Percentiles rank a stretch among this genome's conserved stretches.
These are phyloP conservation scores for Globisporangium canariense DNA, from an alignment of 352 stramenopile species.

Conservation along the genomic window DNA sequence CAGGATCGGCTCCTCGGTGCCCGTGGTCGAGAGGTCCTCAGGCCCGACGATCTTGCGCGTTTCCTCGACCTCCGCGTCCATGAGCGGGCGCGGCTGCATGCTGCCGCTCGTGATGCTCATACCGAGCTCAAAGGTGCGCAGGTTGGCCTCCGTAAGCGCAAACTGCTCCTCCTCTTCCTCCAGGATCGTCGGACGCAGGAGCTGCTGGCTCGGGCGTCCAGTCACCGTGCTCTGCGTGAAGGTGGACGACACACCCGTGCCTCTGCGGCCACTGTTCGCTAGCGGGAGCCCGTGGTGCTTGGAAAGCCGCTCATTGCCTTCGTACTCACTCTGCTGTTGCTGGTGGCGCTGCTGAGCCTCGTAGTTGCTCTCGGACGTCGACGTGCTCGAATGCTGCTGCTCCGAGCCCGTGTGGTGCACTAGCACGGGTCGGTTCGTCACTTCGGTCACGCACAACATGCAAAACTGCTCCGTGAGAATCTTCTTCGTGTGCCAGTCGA, in stretches of 20 bases:
- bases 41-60: not conserved
- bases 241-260: constrained; percentile 9
- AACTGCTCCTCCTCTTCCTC: constrained; percentile 11
- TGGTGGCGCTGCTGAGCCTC: constrained; percentile 6
- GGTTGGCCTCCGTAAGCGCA: constrained; percentile 17
- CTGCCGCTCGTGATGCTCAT: not conserved
- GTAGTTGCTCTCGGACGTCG: constrained; percentile 11
- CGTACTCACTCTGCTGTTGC: constrained; percentile 9
- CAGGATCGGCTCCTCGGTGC: not conserved
- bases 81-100: not conserved
- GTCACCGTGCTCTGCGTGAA: constrained; percentile 14
- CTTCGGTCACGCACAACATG: constrained; percentile 15
- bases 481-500: constrained; percentile 15
- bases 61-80: not conserved
- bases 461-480: constrained; percentile 17
- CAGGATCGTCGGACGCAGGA: constrained; percentile 3
- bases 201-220: not conserved
- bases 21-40: constrained; percentile 1
- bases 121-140: constrained; percentile 15
- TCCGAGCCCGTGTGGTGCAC: constrained; percentile 1
- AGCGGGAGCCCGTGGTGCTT: not conserved
- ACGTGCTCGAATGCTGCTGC: constrained; percentile 1
- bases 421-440: constrained; percentile 7
- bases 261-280: not conserved
- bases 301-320: constrained; percentile 14